These are phyloP conservation scores for Asterophora parasitica DNA, from an alignment of 768 basidiomycete genomes.

Conservation along the genomic window DNA sequence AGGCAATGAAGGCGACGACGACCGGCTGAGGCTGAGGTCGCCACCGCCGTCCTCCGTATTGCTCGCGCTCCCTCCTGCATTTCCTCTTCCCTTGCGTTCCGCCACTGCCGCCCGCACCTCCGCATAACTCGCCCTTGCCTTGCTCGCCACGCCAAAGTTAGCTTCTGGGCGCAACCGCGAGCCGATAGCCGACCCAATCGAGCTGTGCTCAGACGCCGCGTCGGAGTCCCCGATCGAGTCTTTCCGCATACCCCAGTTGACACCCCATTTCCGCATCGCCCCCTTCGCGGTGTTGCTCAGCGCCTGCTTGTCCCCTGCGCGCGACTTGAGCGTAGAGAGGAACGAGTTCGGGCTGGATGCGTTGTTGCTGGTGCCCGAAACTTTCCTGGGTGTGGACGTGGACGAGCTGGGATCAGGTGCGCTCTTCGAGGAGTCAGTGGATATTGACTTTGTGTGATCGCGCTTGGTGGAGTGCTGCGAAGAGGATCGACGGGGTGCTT, in stretches of 20 bases:
- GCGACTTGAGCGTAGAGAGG: slow-evolving; percentile 74
- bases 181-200: slow-evolving; percentile 31
- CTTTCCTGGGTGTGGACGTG: slow-evolving; percentile 31
- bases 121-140: slow-evolving; percentile 57
- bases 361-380: slow-evolving; percentile 26
- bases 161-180: slow-evolving; percentile 30
- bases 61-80: slow-evolving; percentile 17
- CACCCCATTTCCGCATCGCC: slow-evolving; percentile 89
- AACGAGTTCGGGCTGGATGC: slow-evolving; percentile 56
- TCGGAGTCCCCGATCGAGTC: slow-evolving; percentile 41
- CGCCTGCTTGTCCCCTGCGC: slow-evolving; percentile 79
- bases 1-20: slow-evolving; percentile 17
- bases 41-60: slow-evolving; percentile 17
- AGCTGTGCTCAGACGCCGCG: slow-evolving; percentile 38
- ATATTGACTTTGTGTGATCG: slow-evolving; percentile 24
- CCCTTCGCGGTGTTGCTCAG: slow-evolving; percentile 83
- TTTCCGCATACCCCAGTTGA: slow-evolving; percentile 72
- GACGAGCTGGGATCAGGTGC: slow-evolving; percentile 21
- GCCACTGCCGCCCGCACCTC: slow-evolving; percentile 75
- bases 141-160: slow-evolving; percentile 28
- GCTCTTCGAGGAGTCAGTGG: slow-evolving; percentile 18
- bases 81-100: slow-evolving; percentile 46
- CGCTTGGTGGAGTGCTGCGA: slow-evolving; percentile 43
- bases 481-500: slow-evolving; percentile 33
- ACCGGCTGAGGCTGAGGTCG: slow-evolving; percentile 13